A percentile compares a stretch with the other conserved stretches of the same genome.
Evolutionary conservation across 306 rosid genomes (phyloP).

Genomic region (Sphenostylis stenocarpa): DNA sequence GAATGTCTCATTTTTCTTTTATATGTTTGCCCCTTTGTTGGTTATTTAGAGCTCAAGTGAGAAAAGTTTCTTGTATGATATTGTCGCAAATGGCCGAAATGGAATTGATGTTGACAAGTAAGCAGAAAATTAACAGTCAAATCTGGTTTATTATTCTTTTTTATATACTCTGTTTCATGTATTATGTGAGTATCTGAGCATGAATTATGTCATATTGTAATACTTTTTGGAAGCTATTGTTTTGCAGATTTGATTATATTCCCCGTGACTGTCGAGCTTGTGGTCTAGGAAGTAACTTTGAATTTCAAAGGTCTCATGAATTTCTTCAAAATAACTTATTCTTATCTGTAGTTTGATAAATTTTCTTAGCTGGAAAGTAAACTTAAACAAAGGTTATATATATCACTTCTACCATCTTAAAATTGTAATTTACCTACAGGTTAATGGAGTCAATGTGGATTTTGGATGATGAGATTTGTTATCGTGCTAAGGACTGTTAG

Average conservation of each 20-base stretch:
- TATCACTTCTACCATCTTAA: conserved; percentile 22
- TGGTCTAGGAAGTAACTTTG: conserved; percentile 90
- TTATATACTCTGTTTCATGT: neutral
- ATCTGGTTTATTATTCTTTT: neutral
- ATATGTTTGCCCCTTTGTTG: neutral
- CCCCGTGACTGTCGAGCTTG: conserved; percentile 90
- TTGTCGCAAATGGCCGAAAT: conserved; percentile 97
- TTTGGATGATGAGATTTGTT: conserved; percentile 89
- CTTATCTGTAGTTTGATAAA: neutral
- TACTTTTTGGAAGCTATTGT: conserved; percentile 32
- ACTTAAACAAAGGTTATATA: conserved; percentile 15
- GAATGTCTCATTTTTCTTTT: neutral
- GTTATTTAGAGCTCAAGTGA: conserved; percentile 62
- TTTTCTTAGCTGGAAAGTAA: conserved; percentile 21
- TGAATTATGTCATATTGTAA: conserved; percentile 18
- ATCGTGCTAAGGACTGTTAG: conserved; percentile 85
- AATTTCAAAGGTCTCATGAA: conserved; percentile 65
- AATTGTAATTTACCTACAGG: conserved; percentile 48
- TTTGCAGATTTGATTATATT: conserved; percentile 89
- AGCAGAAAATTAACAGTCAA: neutral
- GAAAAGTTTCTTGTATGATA: conserved; percentile 85
- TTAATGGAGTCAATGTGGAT: conserved; percentile 89
- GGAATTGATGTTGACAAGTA: conserved; percentile 99
- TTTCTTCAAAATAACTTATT: conserved; percentile 24
- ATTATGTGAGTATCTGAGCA: neutral